Base-by-base conservation (phyloP, 208 protist genomes). In the Porcisia deanei region DNA sequence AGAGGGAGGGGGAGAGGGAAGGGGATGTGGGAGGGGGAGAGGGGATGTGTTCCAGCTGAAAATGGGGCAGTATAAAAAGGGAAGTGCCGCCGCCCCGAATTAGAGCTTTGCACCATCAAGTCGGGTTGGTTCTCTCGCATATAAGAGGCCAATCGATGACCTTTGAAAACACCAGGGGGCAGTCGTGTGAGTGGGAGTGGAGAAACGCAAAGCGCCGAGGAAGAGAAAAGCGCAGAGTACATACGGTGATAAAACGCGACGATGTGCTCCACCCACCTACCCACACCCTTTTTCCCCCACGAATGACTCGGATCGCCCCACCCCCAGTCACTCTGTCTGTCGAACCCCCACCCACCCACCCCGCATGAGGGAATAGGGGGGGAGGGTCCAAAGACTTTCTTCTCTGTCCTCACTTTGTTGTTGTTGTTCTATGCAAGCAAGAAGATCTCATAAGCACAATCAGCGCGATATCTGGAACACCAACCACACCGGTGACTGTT, bases 391-490 rank as follows among this genome's bases (percentile, higher is more conserved):
- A 47, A 30, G 37, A 45, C 54, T 34, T 1, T 43, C 43, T 12
- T n/a, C 20, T 53, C 55, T 41, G 54, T 47, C 55, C 61, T 58
- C 34, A 4, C 37, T 60, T 20, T 45, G 49, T 41, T 66, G 61
- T 25, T 25, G 1, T 20, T n/a, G 16, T 47, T 66, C 61, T 66
- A 66, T 66, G 39, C n/a, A 66, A 66, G 61, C 39, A 66, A 66
- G 8, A 49, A 25, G 25, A 22, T 22, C 39, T 45, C 39, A 10
- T 30, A 37, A 66, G 10, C 55, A 30, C 14, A 66, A 14, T 14
- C 61, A 64, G 25, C 59, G 39, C 55, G 1, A n/a, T n/a, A 18
- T 47, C 59, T 37, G 59, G 34, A 22, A 64, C 39, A 14, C 18
- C 39, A 22, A 18, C 18, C 39, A 1, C 20, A 43, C 61, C 37